Evolutionary conservation across 2,329 filamentous ascomycete genomes (phyloP), one percentile per base, ranked within the genome.

Genomic region (Botrytis elliptica): DNA sequence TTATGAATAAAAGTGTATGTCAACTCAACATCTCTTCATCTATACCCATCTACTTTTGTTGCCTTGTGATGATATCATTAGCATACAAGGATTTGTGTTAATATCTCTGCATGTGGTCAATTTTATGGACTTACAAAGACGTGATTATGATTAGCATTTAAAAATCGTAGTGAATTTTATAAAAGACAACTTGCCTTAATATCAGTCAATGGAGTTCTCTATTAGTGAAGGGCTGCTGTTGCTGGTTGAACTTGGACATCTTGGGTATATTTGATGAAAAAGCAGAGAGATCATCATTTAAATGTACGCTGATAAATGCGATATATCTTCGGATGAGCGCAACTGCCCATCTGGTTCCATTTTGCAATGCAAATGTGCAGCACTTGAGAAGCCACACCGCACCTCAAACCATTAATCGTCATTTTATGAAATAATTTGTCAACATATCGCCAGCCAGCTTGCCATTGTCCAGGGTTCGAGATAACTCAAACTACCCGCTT

Each of bases 1-100:
- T 52, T 16, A n/a, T 1, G 10, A n/a, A n/a, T n/a, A 12, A 6
- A 52, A 4, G 0, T 4, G 4, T 22, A 1, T n/a, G 10, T 14
- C 22, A 52, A 5, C 49, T 52, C 49, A n/a, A 12, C 5, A n/a
- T 5, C 9, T 52, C 22, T 49, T 49, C 10, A 49, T 52, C 49
- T n/a, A n/a, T 22, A 10, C 22, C 49, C 49, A 52, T 63, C 7
- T 22, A 40, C 22, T 40, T 22, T 18, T 40, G 9, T 16, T 38
- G 3, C 6, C 7, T 8, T 40, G 60, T 40, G 4, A n/a, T 18
- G 36, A 42, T n/a, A n/a, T 16, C 22, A 18, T 22, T 7, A n/a
- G 36, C 25, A 62, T 62, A 40, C 0, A 40, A 62, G 59, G 12
- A 44, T 7, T 42, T 44, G 44, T 44, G 18, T 44, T 20, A 44